These are phyloP conservation scores for Warburgia ugandensis DNA, from an alignment of 164 flowering plant genomes.

Conservation along the genomic window DNA sequence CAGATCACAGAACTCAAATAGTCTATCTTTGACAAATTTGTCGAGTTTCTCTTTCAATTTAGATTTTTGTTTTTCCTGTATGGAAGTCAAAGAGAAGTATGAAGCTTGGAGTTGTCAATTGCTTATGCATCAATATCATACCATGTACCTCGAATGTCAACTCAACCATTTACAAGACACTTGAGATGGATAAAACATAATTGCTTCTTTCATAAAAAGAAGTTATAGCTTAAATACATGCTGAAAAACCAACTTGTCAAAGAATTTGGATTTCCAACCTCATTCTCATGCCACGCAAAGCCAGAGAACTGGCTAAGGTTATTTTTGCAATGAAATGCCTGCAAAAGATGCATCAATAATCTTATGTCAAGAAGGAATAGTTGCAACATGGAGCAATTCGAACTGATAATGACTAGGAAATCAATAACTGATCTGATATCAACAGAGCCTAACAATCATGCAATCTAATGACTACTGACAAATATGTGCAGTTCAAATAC, in stretches of 20 bases:
- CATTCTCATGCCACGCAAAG: constrained; percentile 83
- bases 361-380: neutral
- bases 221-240: too few species aligned
- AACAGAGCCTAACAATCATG: neutral
- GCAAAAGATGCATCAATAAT: constrained; percentile 17
- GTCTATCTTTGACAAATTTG: constrained; percentile 64
- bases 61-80: constrained; percentile 72
- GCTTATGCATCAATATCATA: neutral
- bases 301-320: constrained; percentile 87
- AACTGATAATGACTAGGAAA: neutral
- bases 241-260: neutral
- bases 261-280: constrained; percentile 33
- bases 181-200: too few species aligned
- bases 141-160: neutral
- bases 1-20: constrained; percentile 76
- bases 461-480: neutral
- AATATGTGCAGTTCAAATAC: too few species aligned
- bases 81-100: neutral
- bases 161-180: neutral
- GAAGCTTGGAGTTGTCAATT: neutral
- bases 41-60: constrained; percentile 77
- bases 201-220: too few species aligned
- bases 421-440: neutral
- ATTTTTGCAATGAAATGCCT: constrained; percentile 67
- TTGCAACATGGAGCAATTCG: neutral